These are phyloP conservation scores for Zygosaccharomyces sapae DNA, from an alignment of 1,139 yeast species.

Conservation along the genomic window DNA sequence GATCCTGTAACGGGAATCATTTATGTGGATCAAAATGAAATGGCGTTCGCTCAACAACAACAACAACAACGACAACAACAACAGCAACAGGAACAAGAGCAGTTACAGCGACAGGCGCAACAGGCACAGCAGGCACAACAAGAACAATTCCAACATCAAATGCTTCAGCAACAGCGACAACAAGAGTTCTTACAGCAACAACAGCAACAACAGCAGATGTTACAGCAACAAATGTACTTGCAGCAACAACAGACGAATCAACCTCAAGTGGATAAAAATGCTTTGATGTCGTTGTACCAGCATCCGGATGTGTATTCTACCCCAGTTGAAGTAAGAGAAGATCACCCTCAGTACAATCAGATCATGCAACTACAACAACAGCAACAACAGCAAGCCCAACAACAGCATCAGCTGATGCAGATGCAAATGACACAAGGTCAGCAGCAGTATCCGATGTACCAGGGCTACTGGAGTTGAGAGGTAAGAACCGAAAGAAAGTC, in stretches of 20 bases:
- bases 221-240: no score
- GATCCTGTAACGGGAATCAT: constrained; percentile 34
- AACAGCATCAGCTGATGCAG: no score
- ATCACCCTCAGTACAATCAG: constrained; percentile 41
- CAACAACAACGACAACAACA: constrained; percentile 21
- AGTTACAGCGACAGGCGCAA: no score
- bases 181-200: no score
- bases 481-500: no score
- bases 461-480: constrained; percentile 11
- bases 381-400: no score
- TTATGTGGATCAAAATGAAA: constrained; percentile 31
- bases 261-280: constrained; percentile 22
- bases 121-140: no score
- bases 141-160: constrained; percentile 15
- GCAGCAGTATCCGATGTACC: constrained; percentile 14
- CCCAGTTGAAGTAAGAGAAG: constrained; percentile 32
- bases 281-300: constrained; percentile 34
- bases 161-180: no score
- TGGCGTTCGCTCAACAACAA: constrained; percentile 20
- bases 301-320: constrained; percentile 33
- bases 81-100: constrained; percentile 16
- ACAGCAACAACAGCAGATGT: no score
- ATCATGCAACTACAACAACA: constrained; percentile 32
- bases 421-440: no score
- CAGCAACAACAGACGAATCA: constrained; percentile 17